Percentiles rank a stretch among this genome's conserved stretches.
Conservation (phyloP, 768 basidiomycete genomes). For the Collybia nuda region DNA sequence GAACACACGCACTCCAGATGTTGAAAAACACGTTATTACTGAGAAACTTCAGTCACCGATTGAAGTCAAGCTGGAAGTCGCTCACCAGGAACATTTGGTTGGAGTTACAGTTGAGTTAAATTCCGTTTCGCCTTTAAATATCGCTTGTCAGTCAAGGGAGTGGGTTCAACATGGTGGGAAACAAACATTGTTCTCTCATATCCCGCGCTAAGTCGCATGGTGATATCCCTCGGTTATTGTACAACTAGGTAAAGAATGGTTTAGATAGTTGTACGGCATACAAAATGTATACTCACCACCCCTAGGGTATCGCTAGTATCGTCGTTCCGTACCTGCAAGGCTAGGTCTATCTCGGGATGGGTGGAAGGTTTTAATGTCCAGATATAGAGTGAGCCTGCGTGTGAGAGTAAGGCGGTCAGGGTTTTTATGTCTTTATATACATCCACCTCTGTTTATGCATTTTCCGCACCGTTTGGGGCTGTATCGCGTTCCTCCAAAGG, state of each 20-base stretch:
- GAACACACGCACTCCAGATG: constrained; percentile 22
- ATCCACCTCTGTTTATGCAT: background rate
- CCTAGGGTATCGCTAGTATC: background rate
- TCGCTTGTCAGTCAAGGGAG: background rate
- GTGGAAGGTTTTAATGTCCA: constrained; percentile 58
- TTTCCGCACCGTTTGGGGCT: background rate
- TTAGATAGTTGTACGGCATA: background rate
- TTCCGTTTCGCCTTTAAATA: background rate
- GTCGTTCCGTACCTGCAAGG: background rate
- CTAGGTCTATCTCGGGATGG: constrained; percentile 44
- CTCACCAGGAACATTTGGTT: constrained; percentile 18
- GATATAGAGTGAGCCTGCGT: constrained; percentile 63
- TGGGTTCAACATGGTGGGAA: background rate
- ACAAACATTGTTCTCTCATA: constrained; percentile 7
- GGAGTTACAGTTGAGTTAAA: background rate
- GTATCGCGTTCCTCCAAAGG: too few relatives aligned
- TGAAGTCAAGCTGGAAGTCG: background rate
- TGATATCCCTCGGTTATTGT: constrained; percentile 6
- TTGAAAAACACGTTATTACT: constrained; percentile 32
- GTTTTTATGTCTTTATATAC: constrained; percentile 5
- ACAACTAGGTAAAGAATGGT: constrained; percentile 5
- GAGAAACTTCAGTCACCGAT: constrained; percentile 1
- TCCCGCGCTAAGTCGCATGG: constrained; percentile 6
- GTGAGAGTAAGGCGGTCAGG: constrained; percentile 51
- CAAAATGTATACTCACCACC: background rate